Base-by-base conservation (phyloP, 2,329 filamentous ascomycete genomes). In the Raffaelea ambrosiae region DNA sequence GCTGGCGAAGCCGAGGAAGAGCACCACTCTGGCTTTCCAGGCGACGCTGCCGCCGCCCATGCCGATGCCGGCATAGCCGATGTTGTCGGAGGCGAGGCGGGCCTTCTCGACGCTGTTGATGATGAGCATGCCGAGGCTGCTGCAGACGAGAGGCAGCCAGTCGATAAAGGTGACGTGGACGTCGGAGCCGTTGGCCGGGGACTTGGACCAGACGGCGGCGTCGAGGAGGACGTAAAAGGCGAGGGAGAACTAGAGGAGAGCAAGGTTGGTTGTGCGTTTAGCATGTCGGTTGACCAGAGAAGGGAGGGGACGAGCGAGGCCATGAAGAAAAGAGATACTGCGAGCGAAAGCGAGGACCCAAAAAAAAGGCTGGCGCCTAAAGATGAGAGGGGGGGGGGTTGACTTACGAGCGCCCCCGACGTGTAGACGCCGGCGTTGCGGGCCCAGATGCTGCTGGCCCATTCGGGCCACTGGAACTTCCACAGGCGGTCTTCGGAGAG, bases 91-190 rank as follows among this genome's bases (percentile, higher is more conserved):
- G 57, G 77, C 77, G 53, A 84, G 71, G 46, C 81, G 75, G 51
- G 78, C 69, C 66, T 84, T 83, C 67, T 84, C 79, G 54, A 83
- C 79, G 55, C 73, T 78, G 71, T 84, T 84, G 70, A 84, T 84
- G 63, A 84, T 83, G 50, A 84, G 72, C 79, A 84, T 84, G 53
- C 81, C 81, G 53, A 84, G 69, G 53, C 74, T 73, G 55, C 74
- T 79, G 69, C 83, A 84, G 63, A 84, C 74, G 55, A 84, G 72
- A 45, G 81, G 80, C 54, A 84, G 74, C 81, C 81, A 84, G 73
- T 84, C 81, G 64, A 83, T 71, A 58, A 83, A 85, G 55, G 70
- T 79, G 58, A 85, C 71, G 66, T 84, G 80, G 49, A 77, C 66
- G 62, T 73, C 66, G 48, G 77, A 81, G 51, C 70, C 74, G 67